Conservation (phyloP, 192 early-diverging fungal genomes). For the Gigaspora rosea region DNA sequence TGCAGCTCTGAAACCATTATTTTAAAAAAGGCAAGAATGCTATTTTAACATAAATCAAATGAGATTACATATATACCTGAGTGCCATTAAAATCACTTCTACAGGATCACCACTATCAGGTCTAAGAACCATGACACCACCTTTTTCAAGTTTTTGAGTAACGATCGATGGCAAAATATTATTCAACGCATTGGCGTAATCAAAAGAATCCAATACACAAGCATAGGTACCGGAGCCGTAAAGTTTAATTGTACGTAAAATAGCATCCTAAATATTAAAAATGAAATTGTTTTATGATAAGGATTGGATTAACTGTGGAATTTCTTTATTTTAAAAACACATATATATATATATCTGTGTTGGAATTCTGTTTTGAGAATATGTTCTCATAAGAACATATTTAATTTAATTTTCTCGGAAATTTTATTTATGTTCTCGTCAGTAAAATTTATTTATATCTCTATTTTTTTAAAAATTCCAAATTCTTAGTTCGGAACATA, state of each 20-base stretch:
- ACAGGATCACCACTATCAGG: constrained; percentile 87
- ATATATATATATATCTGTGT: too few species aligned
- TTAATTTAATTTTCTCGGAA: too few species aligned
- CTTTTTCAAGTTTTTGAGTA: constrained; percentile 66
- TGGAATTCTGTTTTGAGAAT: too few species aligned
- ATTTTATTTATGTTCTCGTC: too few species aligned
- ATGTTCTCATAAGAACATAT: too few species aligned
- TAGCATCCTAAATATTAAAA: constrained; percentile 53
- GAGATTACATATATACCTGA: constrained; percentile 48
- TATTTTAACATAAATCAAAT: neutral
- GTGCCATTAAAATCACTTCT: constrained; percentile 69
- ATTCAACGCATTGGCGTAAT: constrained; percentile 75
- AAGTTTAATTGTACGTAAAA: constrained; percentile 60
- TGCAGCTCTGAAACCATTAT: constrained; percentile 49
- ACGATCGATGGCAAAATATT: constrained; percentile 72
- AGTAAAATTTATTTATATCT: too few species aligned
- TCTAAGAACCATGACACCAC: constrained; percentile 80
- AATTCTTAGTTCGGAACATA: too few species aligned
- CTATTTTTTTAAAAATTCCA: too few species aligned
- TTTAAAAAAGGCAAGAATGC: neutral
- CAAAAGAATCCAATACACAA: constrained; percentile 92
- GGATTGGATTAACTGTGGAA: too few species aligned
- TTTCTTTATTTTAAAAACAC: neutral
- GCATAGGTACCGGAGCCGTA: constrained; percentile 78
- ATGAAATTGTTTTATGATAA: constrained; percentile 7